Base-by-base conservation (phyloP, 164 flowering plant species). In the Echeveria elegans region DNA sequence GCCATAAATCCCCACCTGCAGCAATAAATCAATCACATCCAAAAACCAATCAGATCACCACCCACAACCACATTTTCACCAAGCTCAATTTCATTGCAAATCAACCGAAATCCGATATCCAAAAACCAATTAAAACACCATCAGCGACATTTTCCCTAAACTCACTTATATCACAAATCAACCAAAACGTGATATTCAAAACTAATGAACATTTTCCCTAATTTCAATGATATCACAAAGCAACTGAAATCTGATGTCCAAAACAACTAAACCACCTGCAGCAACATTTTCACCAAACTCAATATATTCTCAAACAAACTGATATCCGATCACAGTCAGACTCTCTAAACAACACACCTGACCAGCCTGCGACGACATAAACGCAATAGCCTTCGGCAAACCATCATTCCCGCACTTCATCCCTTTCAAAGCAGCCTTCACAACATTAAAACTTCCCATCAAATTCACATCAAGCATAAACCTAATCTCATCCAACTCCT, bases 341-440 rank as follows among this genome's bases (percentile, higher is more conserved):
- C n/a, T n/a, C n/a, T n/a, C n/a, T n/a, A n/a, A n/a, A n/a, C n/a
- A n/a, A n/a, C 30, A 59, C 74, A 93, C 96, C 90, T 89, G 97
- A 59, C 97, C 98, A 1, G 90, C 97, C 74, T 90, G 97, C 0
- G 98, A 93, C 0, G 96, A 93, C 81, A 89, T 82, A 62, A 90
- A 72, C 14, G 95, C 88, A n/a, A 90, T 86, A 4, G 92, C 88
- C 11, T 75, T 84, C 5, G 98, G 97, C 14, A 82, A 74, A 12
- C 87, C 74, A 10, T 75, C 82, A 12, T 28, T 66, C 66, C 96
- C 70, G 14, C 45, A 68, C 81, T 82, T 89, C 95, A 93, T 90
- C n/a, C 65, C 69, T 5, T 89, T 92, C 72, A 93, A 72, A 8
- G 88, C 92, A 19, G 96, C 96, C 75, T 89, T 90, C 53, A 94